Base-by-base conservation (phyloP, 768 basidiomycete species). In the Naganishia vishniacii region DNA sequence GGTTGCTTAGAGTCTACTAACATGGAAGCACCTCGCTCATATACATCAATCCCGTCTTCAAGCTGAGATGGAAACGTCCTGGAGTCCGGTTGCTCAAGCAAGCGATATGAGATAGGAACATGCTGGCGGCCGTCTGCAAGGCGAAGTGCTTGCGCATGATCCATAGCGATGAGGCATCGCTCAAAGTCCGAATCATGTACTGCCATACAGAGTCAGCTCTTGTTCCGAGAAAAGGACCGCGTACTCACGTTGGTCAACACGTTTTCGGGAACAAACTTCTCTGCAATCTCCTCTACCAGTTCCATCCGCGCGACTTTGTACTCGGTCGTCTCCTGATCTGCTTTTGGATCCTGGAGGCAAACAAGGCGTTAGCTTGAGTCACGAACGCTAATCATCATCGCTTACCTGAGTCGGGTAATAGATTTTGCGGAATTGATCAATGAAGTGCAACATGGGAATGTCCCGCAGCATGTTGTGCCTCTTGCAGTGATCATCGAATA, bases 61-160 rank as follows among this genome's bases (percentile, higher is more conserved):
- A 84, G 32, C 91, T 94, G 62, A 98, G 73, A 69, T 90, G 86
- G 82, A 94, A 92, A 20, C 92, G 85, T 12, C 83, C 80, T 0
- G 94, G 94, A 7, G 84, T 82, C 47, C 94, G 85, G 72, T 88
- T 88, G 28, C 87, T 87, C 32, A 97, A 81, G 69, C 84, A 88
- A 70, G 95, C 83, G 29, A 88, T 81, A 73, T 88, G 94, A 16
- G 91, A 92, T 84, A 94, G 86, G 82, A 97, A 98, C 71, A 89
- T 87, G 45, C 84, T 85, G 0, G 88, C 83, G 6, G 95, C 91
- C 40, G 91, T 80, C 73, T 98, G 93, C 42, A 88, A 76, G 9
- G 93, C 87, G 77, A 98, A 95, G 78, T 97, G 93, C 79, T 95
- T 98, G 65, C 95, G 85, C 85, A 98, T 91, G 65, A 89, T 83